A percentile compares a stretch with the other conserved stretches of the same genome.
Evolutionary conservation across 768 basidiomycete genomes (phyloP).

Genomic region (Leucosporidium creatinivorum): DNA sequence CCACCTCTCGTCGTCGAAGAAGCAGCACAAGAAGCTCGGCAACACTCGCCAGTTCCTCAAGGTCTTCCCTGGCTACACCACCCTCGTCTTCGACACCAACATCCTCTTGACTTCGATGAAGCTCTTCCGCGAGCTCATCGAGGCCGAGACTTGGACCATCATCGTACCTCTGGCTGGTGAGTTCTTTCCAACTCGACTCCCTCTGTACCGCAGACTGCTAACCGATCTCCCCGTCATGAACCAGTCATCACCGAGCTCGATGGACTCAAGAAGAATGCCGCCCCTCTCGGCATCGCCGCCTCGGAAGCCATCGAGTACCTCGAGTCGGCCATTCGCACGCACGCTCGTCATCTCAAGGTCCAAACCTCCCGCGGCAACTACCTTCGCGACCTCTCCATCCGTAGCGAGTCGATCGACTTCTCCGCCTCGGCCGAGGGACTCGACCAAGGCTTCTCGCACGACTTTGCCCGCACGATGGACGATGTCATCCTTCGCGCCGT

Average conservation of each 20-base stretch:
- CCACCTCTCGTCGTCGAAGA: constrained; percentile 32
- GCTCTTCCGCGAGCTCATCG: constrained; percentile 65
- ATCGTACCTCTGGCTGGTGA: constrained; percentile 71
- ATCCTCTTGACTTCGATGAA: constrained; percentile 77
- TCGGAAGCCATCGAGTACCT: constrained; percentile 66
- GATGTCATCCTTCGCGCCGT: constrained; percentile 89
- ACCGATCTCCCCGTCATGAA: neutral
- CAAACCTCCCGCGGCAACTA: constrained; percentile 95
- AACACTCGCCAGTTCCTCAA: constrained; percentile 44
- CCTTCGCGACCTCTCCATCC: constrained; percentile 67
- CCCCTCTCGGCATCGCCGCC: constrained; percentile 66
- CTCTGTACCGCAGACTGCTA: too few species aligned
- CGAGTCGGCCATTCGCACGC: constrained; percentile 61
- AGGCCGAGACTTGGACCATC: constrained; percentile 75
- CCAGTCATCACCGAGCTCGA: constrained; percentile 90
- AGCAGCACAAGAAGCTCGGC: constrained; percentile 33
- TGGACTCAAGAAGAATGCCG: constrained; percentile 61
- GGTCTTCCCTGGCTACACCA: constrained; percentile 75
- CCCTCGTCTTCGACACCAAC: constrained; percentile 91
- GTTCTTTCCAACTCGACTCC: constrained; percentile 2
- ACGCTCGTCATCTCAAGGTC: constrained; percentile 73
- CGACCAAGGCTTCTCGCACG: constrained; percentile 26
- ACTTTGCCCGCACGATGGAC: constrained; percentile 74
- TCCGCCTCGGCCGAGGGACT: neutral
- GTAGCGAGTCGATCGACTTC: constrained; percentile 77